Base-by-base conservation (phyloP, 2,329 filamentous ascomycete species). In the Stagonosporopsis cucurbitacearum region DNA sequence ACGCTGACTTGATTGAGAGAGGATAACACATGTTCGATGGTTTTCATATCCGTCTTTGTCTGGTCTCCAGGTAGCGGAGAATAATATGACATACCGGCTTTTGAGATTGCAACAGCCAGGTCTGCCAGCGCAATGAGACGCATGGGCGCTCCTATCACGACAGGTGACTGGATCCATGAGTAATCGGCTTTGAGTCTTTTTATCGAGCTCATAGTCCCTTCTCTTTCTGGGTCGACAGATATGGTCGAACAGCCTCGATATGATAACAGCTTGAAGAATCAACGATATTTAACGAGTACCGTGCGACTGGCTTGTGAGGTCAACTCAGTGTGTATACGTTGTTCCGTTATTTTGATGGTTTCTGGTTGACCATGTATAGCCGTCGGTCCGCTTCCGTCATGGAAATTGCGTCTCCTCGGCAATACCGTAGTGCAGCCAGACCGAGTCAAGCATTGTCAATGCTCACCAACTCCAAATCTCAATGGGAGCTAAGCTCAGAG, bases 121-220 rank as follows among this genome's bases (percentile, higher is more conserved):
- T 68, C 80, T 58, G 70, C 82, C 67, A 72, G 80, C 63, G 81
- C 78, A 50, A 91, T 84, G 32, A 86, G 79, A 41, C 87, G 83
- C 89, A 92, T 91, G 0, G 89, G 89, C 1, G 87, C 88, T 33
- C 80, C 79, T 41, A 82, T 78, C 26, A 92, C 80, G 19, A 90
- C 73, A 6, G 87, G 87, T 2, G 74, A 64, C 32, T 78, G 70
- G 4, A 79, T 81, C 86, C 87, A 89, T 62, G 86, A 84, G 65
- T 87, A 87, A 58, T 77, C 73, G 17, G 58, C 47, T 47, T 66
- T 71, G 49, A 75, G 58, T 51, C 43, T 60, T 40, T 63, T 48
- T 15, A 63, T 49, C 11, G 56, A 12, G 4, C 49, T 32, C 59
- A 62, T 66, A 1, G 36, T 41, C 20, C 22, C 22, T 20, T 26